Conservation (phyloP, 1,139 yeast genomes). For the Meyerozyma guilliermondii region DNA sequence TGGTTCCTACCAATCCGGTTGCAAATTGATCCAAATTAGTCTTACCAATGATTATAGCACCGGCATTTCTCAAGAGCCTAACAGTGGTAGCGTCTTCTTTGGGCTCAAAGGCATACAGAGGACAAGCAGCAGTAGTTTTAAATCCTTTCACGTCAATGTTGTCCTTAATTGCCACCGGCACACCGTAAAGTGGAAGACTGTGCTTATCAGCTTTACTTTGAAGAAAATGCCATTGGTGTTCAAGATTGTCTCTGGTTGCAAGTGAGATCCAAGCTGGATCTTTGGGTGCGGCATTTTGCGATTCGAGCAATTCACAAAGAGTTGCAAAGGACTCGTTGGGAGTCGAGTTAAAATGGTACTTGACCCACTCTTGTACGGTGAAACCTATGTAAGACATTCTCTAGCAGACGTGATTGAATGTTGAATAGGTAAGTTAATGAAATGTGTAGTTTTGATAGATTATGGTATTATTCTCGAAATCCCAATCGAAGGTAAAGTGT, state of each 20-base stretch:
- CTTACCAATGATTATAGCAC: conserved; percentile 88
- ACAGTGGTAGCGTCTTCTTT: conserved; percentile 72
- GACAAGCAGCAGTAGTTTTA: conserved; percentile 93
- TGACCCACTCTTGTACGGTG: conserved; percentile 58
- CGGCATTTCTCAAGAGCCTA: conserved; percentile 62
- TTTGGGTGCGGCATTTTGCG: conserved; percentile 40
- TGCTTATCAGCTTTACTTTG: conserved; percentile 55
- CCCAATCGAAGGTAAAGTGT: no score
- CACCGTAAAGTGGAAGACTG: conserved; percentile 71
- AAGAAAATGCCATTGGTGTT: conserved; percentile 74
- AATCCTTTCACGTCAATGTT: conserved; percentile 84
- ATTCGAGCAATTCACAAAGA: conserved; percentile 42
- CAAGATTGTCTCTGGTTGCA: conserved; percentile 53
- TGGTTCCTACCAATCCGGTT: conserved; percentile 90
- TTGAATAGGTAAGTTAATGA: neutral
- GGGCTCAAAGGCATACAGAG: conserved; percentile 68
- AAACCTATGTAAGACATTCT: conserved; percentile 28
- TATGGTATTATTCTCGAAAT: neutral
- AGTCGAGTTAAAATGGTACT: conserved; percentile 59
- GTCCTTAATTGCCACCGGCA: conserved; percentile 91
- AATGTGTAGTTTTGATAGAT: neutral
- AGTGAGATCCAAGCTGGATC: conserved; percentile 93
- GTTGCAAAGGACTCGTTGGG: conserved; percentile 55
- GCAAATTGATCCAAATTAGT: conserved; percentile 96
- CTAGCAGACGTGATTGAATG: neutral